phyloP scores from a whole-genome alignment of 2,329 filamentous ascomycete species.

The Zalaria obscura region DNA sequence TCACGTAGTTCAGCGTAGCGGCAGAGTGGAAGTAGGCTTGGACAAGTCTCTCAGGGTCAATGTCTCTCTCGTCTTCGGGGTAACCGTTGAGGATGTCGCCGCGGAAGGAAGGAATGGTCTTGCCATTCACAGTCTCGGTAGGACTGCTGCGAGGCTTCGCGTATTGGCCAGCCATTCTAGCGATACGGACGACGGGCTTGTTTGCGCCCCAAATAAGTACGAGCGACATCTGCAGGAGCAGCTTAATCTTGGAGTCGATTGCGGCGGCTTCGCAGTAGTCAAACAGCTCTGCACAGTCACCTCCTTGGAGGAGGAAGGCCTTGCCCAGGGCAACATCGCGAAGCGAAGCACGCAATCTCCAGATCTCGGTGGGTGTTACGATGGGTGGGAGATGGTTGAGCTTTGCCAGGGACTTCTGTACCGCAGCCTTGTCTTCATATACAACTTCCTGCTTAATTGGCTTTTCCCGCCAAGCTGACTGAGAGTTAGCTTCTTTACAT shows the following conservation, averaged over 20 bases:
- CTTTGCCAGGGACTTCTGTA: constrained; percentile 47
- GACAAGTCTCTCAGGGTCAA: constrained; percentile 74
- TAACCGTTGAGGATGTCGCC: constrained; percentile 94
- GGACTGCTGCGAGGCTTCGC: constrained; percentile 88
- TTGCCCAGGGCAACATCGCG: constrained; percentile 80
- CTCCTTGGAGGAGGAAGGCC: constrained; percentile 87
- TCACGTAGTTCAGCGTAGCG: constrained; percentile 85
- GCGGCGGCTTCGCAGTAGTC: constrained; percentile 83
- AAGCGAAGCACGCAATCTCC: constrained; percentile 61
- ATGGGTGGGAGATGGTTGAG: constrained; percentile 60
- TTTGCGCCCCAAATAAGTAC: constrained; percentile 81
- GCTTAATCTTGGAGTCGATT: constrained; percentile 93
- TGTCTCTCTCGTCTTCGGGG: constrained; percentile 55
- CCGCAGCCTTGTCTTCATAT: constrained; percentile 49
- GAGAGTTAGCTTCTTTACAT: constrained; percentile 27
- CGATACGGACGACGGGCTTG: constrained; percentile 80
- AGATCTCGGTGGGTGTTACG: constrained; percentile 68
- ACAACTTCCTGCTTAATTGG: constrained; percentile 64
- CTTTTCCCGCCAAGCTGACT: constrained; percentile 59
- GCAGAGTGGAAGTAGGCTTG: constrained; percentile 93
- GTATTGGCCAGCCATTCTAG: constrained; percentile 93
- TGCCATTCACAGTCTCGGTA: constrained; percentile 66
- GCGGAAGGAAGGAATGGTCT: constrained; percentile 75
- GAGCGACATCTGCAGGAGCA: constrained; percentile 91
- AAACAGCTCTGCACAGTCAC: constrained; percentile 94